These are phyloP conservation scores for Pythium sp. DNA, from an alignment of 352 stramenopile genomes.

Conservation along the genomic window DNA sequence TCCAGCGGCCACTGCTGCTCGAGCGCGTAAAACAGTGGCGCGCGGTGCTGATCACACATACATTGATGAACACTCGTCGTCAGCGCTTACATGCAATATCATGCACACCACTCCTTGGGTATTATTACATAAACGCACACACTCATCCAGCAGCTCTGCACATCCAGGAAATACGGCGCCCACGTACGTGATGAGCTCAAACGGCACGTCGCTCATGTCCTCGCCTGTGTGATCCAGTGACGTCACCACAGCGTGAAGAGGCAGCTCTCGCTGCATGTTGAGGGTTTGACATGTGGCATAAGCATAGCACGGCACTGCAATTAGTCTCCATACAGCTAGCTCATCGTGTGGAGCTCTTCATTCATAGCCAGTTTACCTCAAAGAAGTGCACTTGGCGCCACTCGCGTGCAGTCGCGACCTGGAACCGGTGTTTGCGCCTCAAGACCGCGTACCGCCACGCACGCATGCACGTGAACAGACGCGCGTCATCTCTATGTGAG, in stretches of 20 bases:
- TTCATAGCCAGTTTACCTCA: conserved; percentile 29
- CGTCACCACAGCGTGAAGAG: conserved; percentile 38
- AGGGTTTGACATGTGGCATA: too few species aligned
- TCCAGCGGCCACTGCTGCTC: conserved; percentile 37
- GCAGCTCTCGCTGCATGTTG: conserved; percentile 31
- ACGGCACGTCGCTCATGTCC: conserved; percentile 14
- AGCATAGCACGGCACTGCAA: neutral
- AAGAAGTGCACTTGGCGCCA: conserved; percentile 45
- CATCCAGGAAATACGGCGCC: conserved; percentile 24
- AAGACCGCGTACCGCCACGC: conserved; percentile 40
- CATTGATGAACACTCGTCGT: neutral
- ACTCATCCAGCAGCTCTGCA: conserved; percentile 24
- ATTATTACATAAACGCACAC: conserved; percentile 18
- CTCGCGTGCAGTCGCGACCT: conserved; percentile 21
- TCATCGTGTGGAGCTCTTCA: neutral
- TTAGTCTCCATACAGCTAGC: neutral
- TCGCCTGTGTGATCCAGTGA: conserved; percentile 20
- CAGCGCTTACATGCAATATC: neutral
- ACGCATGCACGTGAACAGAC: conserved; percentile 43
- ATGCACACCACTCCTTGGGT: too few species aligned
- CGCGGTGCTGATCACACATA: conserved; percentile 16
- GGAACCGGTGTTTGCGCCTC: conserved; percentile 40
- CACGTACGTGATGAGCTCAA: conserved; percentile 35
- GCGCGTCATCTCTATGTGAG: conserved; percentile 4
- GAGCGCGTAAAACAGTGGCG: conserved; percentile 44